phyloP scores from a whole-genome alignment of 176 grass and related monocot genomes.

The Pontederia paniculata region DNA sequence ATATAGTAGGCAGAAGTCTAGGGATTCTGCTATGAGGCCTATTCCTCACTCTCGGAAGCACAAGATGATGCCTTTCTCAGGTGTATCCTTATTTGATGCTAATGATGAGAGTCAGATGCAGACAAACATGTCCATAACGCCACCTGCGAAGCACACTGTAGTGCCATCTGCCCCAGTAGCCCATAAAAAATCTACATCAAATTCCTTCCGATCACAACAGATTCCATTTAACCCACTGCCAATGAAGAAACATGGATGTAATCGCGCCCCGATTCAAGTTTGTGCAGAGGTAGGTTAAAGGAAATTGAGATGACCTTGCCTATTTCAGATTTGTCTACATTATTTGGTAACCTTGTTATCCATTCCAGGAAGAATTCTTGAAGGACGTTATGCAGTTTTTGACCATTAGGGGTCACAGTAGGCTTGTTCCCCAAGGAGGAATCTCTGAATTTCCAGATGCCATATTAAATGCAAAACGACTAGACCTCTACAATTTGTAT shows the following conservation, averaged over 20 bases:
- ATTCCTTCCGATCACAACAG: constrained; percentile 4
- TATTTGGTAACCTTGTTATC: background rate
- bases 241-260: constrained; percentile 68
- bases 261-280: constrained; percentile 27
- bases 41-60: constrained; percentile 37
- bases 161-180: constrained; percentile 13
- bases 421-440: constrained; percentile 61
- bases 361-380: constrained; percentile 56
- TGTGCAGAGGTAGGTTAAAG: constrained; percentile 42
- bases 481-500: constrained; percentile 76
- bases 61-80: constrained; percentile 34
- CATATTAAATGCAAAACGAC: constrained; percentile 59
- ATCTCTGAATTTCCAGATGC: constrained; percentile 58
- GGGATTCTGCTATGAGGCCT: constrained; percentile 46
- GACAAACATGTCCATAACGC: constrained; percentile 16
- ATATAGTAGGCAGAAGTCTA: constrained; percentile 20
- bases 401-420: constrained; percentile 37
- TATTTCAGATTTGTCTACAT: background rate
- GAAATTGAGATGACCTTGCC: background rate
- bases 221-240: constrained; percentile 47
- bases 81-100: constrained; percentile 7
- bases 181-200: constrained; percentile 32
- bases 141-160: constrained; percentile 24
- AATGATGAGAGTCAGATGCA: constrained; percentile 26
- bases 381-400: constrained; percentile 72